These are phyloP conservation scores for Tarenaya hassleriana DNA, from an alignment of 345 rosid genomes.

Conservation along the genomic window DNA sequence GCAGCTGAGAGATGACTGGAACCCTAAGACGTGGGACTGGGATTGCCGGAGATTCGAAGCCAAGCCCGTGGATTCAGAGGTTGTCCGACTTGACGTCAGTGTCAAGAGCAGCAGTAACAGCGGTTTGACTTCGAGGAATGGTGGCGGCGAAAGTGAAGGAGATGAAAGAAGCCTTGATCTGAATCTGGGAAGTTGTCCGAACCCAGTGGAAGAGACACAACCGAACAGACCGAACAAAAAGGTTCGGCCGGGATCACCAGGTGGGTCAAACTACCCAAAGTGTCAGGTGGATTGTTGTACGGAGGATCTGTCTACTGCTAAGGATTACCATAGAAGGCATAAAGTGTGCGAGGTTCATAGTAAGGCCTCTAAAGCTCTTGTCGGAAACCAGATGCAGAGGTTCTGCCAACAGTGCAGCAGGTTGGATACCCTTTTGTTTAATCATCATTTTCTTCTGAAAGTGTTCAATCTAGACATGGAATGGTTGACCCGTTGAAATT, in stretches of 20 bases:
- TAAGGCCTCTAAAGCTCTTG: slow-evolving; percentile 69
- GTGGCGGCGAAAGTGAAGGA: slow-evolving; percentile 23
- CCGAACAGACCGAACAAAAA: slow-evolving; percentile 54
- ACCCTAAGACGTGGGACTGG: slow-evolving; percentile 73
- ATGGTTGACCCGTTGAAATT: too few species aligned
- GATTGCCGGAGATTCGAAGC: slow-evolving; percentile 60
- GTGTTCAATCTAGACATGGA: too few species aligned
- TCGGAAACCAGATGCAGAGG: slow-evolving; percentile 90
- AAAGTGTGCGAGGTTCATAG: slow-evolving; percentile 86
- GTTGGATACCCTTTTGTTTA: slow-evolving; percentile 25
- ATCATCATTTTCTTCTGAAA: background rate
- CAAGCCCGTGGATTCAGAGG: slow-evolving; percentile 42
- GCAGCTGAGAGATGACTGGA: slow-evolving; percentile 53
- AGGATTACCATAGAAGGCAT: slow-evolving; percentile 90
- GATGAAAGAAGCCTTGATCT: slow-evolving; percentile 53
- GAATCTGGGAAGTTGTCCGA: slow-evolving; percentile 59
- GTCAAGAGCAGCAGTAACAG: background rate
- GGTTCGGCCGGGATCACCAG: slow-evolving; percentile 75
- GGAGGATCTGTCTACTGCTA: slow-evolving; percentile 68
- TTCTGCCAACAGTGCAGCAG: slow-evolving; percentile 99
- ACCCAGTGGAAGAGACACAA: slow-evolving; percentile 40
- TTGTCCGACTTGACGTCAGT: slow-evolving; percentile 24
- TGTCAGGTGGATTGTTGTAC: slow-evolving; percentile 86
- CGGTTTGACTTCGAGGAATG: slow-evolving; percentile 19
- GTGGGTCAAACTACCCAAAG: slow-evolving; percentile 49